phyloP scores from a whole-genome alignment of 108 stramenopile genomes.

The Ochromonas danica region DNA sequence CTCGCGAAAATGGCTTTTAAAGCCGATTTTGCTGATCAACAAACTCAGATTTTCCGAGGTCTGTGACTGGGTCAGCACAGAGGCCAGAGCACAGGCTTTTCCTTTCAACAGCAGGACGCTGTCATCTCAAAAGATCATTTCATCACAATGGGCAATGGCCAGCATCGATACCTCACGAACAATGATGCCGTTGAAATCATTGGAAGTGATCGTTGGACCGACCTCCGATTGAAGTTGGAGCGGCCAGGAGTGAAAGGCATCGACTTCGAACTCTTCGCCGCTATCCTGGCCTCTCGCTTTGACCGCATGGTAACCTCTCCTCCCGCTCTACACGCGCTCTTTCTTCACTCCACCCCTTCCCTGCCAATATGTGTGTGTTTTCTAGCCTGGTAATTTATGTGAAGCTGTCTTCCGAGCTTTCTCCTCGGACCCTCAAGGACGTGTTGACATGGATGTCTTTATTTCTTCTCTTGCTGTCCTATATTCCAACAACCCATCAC shows the following conservation, averaged over 20 bases:
- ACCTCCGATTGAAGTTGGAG: background rate
- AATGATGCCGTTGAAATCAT: background rate
- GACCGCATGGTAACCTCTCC: conserved; percentile 4
- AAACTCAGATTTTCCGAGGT: no score
- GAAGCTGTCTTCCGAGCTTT: conserved; percentile 19
- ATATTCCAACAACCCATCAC: background rate
- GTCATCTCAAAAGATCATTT: no score
- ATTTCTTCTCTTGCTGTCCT: conserved; percentile 21
- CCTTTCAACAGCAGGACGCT: no score
- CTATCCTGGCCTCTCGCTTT: background rate
- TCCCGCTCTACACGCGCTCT: background rate
- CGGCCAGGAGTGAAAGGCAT: background rate
- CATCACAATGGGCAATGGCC: conserved; percentile 26
- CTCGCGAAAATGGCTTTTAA: no score
- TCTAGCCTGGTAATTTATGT: background rate
- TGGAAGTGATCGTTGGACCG: background rate
- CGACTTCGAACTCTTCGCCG: background rate
- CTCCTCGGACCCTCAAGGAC: background rate
- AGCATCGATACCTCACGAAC: conserved; percentile 5
- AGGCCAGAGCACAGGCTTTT: no score
- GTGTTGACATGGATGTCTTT: conserved; percentile 12
- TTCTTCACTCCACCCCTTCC: background rate
- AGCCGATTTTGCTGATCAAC: no score
- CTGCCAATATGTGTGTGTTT: background rate
- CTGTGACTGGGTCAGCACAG: no score